A percentile compares a stretch with the other conserved stretches of the same genome.
phyloP scores from a whole-genome alignment of 2,329 filamentous ascomycete genomes.

The Drechslerella coelobrocha region DNA sequence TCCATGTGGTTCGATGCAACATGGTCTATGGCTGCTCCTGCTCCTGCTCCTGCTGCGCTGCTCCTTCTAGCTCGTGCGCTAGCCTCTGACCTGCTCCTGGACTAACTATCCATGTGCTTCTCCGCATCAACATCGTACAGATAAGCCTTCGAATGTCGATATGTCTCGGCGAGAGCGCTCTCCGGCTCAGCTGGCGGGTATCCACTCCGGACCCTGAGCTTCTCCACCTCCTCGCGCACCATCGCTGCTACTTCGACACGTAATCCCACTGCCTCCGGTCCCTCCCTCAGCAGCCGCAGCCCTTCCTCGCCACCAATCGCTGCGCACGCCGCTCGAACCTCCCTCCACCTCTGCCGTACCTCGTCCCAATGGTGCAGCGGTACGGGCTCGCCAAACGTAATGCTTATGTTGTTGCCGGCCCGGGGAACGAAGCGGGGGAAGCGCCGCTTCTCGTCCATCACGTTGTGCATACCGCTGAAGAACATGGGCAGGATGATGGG shows the following conservation, averaged over 20 bases:
- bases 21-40: too few relatives aligned
- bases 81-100: neutral
- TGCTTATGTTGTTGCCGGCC: conserved; percentile 70
- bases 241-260: conserved; percentile 80
- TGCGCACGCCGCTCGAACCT: conserved; percentile 66
- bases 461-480: conserved; percentile 83
- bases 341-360: conserved; percentile 75
- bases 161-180: conserved; percentile 79
- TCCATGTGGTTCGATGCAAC: too few relatives aligned
- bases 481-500: conserved; percentile 94
- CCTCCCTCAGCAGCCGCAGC: conserved; percentile 62
- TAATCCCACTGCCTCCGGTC: conserved; percentile 76
- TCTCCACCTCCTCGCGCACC: conserved; percentile 79
- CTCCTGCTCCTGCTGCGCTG: too few relatives aligned
- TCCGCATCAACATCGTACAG: conserved; percentile 42
- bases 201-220: conserved; percentile 74
- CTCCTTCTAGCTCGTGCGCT: neutral
- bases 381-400: conserved; percentile 80
- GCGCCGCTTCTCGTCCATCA: conserved; percentile 83
- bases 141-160: conserved; percentile 38
- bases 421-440: conserved; percentile 85
- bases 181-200: conserved; percentile 81
- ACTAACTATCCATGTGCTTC: conserved; percentile 45
- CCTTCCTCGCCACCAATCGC: conserved; percentile 58
- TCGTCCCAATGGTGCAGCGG: conserved; percentile 75